phyloP scores from a whole-genome alignment of 2,329 filamentous ascomycete genomes.

The Colletotrichum tofieldiae region DNA sequence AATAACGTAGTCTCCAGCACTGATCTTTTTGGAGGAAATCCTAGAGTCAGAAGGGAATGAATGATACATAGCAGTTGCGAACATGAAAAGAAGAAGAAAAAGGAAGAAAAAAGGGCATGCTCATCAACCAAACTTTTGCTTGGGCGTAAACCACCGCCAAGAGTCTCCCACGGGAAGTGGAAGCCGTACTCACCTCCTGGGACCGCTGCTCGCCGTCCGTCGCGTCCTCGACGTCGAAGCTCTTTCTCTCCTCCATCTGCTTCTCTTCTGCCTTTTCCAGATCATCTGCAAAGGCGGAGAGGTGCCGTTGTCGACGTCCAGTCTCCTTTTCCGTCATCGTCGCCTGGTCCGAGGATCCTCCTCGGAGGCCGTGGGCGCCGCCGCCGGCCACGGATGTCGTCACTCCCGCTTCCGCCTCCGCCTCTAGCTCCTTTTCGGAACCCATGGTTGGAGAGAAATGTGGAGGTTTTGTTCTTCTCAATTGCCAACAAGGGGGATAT shows the following conservation, averaged over 20 bases:
- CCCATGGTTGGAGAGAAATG: slow-evolving; percentile 10
- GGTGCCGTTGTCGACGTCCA: not conserved
- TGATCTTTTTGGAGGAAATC: not conserved
- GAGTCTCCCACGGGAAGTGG: not conserved
- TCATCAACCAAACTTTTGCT: not conserved
- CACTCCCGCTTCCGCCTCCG: slow-evolving; percentile 11
- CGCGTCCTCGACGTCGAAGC: slow-evolving; percentile 35
- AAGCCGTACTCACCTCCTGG: slow-evolving; percentile 21
- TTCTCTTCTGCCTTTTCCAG: slow-evolving; percentile 18
- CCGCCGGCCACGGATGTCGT: slow-evolving; percentile 8
- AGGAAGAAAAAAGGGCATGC: not conserved
- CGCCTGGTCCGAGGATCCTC: slow-evolving; percentile 15
- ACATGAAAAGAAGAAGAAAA: no score
- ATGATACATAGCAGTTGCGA: no score
- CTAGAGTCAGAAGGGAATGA: not conserved
- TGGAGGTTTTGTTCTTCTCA: not conserved
- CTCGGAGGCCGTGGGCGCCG: slow-evolving; percentile 35
- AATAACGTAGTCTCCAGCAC: no score
- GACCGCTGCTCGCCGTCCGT: slow-evolving; percentile 40
- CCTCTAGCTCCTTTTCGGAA: slow-evolving; percentile 31
- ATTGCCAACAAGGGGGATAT: not conserved
- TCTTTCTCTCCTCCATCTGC: slow-evolving; percentile 37
- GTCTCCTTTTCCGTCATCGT: slow-evolving; percentile 34
- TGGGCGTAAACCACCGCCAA: not conserved
- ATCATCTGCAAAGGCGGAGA: slow-evolving; percentile 14